Evolutionary conservation across 208 protist species (phyloP), one percentile per base, ranked within the genome.

Genomic region (Leishmania braziliensis): DNA sequence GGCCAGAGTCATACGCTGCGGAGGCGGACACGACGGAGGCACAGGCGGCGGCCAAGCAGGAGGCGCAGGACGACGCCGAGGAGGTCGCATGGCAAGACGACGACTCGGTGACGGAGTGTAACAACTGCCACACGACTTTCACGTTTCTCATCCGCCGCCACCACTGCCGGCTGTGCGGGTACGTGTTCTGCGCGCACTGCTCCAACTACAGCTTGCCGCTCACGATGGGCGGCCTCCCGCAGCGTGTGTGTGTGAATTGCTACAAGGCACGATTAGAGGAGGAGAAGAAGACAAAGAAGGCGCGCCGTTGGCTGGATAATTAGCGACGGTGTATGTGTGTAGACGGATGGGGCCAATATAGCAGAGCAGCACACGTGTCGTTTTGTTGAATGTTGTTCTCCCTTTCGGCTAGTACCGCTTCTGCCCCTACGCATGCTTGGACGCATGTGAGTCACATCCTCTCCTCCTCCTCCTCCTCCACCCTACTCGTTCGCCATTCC

Each of bases 61-160:
- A 88, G 77, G 86, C 89, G 23, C 84, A 90, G 56, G 85, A 86
- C 68, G 91, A 92, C 63, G 90, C 91, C 12, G 90, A 90, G 29
- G 91, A 92, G 80, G 86, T 96, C 51, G 84, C 86, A 85, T 97
- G 93, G 92, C 93, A 97, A 75, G 89, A 96, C 54, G 92, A 97
- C 84, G 58, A 92, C 14, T 89, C 84, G 48, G 94, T 89, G 62
- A 85, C 77, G 53, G 84, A 81, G 63, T 97, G 94, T 81, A 97
- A 95, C 80, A 82, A 87, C 60, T 97, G 94, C 80, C 87, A 89
- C 69, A 78, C 86, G 23, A 89, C 78, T 46, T 97, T 97, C 81
- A 87, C 84, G n/a, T 83, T 97, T 33, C 76, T 93, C 62, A 79
- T 84, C 39, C 90, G 94, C 20, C 90, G 91, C 66, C 94, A 97